Percentiles rank a stretch among this genome's conserved stretches.
phyloP scores from a whole-genome alignment of 768 basidiomycete genomes.

The Phylloporus arenicola region DNA sequence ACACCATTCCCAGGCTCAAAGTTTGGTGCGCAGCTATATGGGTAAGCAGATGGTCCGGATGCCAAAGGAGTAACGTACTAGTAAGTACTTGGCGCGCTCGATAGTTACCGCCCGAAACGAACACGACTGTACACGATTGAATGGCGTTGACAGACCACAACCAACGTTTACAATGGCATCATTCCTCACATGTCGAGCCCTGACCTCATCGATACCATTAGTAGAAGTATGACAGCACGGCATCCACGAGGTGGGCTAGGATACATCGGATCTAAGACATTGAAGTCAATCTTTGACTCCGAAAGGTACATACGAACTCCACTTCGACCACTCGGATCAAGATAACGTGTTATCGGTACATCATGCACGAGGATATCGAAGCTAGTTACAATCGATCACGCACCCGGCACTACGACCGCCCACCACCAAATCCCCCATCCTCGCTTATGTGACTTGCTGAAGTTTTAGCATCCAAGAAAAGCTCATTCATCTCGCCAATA shows the following conservation, averaged over 20 bases:
- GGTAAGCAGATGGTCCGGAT: background rate
- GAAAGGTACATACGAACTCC: background rate
- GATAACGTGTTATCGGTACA: constrained; percentile 4
- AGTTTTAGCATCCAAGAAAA: constrained; percentile 94
- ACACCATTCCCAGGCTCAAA: background rate
- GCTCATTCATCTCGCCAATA: constrained; percentile 86
- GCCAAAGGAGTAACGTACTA: background rate
- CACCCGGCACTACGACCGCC: constrained; percentile 24
- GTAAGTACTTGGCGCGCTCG: too few species aligned
- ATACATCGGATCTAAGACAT: constrained; percentile 9
- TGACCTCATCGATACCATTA: constrained; percentile 5
- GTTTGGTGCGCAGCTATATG: background rate
- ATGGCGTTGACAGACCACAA: background rate
- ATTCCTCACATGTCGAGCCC: background rate
- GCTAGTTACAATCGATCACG: constrained; percentile 1
- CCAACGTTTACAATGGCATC: background rate
- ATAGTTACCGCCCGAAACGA: background rate
- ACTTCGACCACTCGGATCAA: background rate
- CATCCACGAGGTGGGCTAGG: constrained; percentile 5
- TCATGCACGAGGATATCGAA: constrained; percentile 3
- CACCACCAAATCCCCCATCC: constrained; percentile 32
- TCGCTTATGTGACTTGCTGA: constrained; percentile 52
- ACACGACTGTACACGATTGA: background rate
- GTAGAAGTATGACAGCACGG: background rate
- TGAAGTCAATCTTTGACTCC: constrained; percentile 7